A percentile compares a stretch with the other conserved stretches of the same genome.
phyloP scores from a whole-genome alignment of 2,329 filamentous ascomycete species.

The Xylariaceae sp. region DNA sequence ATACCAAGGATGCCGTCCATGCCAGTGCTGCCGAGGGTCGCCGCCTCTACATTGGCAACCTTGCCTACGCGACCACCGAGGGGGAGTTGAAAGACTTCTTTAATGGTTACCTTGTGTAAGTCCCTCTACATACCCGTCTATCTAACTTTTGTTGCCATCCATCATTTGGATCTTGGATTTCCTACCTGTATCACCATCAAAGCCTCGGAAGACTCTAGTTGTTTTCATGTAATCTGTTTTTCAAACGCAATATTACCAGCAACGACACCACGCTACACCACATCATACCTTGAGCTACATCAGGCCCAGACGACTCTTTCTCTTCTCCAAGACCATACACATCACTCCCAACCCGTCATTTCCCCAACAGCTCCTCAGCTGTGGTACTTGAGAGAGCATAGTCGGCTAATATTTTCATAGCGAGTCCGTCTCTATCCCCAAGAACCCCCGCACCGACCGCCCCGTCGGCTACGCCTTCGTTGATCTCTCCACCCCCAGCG shows the following conservation, averaged over 20 bases:
- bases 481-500: constrained; percentile 88
- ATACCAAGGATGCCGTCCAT: constrained; percentile 78
- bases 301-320: no score
- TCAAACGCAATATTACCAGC: background rate
- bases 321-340: no score
- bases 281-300: no score
- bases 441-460: constrained; percentile 97
- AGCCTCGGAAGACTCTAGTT: background rate
- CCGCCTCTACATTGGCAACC: constrained; percentile 99
- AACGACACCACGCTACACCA: no score
- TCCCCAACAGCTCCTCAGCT: no score
- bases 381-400: no score
- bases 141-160: background rate
- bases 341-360: no score
- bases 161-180: background rate
- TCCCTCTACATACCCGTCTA: constrained; percentile 29
- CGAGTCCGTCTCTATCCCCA: constrained; percentile 97
- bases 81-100: constrained; percentile 99
- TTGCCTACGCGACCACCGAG: constrained; percentile 99
- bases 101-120: constrained; percentile 98
- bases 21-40: constrained; percentile 97
- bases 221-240: background rate
- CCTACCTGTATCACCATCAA: no score
- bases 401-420: constrained; percentile 45
- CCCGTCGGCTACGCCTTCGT: constrained; percentile 99